Conservation (phyloP, 306 rosid genomes). For the Cajanus cajan region DNA sequence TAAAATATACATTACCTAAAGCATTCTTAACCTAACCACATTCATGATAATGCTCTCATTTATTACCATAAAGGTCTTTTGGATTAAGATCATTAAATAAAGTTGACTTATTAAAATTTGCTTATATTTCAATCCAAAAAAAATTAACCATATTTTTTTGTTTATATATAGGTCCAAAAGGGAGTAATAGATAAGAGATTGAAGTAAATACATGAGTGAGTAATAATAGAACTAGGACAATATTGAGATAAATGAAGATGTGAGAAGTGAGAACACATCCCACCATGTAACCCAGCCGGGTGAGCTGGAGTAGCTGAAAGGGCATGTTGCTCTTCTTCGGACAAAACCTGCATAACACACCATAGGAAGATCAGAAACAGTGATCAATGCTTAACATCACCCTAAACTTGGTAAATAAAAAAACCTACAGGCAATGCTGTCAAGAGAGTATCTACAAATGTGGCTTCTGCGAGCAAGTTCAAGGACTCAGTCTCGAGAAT, state of each 20-base stretch:
- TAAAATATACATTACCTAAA: too few relatives aligned
- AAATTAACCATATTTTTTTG: too few relatives aligned
- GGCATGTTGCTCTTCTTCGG: conserved; percentile 74
- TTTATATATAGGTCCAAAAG: too few relatives aligned
- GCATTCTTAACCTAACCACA: too few relatives aligned
- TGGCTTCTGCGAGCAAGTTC: conserved; percentile 54
- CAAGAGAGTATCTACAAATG: conserved; percentile 75
- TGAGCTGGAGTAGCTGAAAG: conserved; percentile 98
- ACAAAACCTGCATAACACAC: conserved; percentile 61
- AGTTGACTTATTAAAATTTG: too few relatives aligned
- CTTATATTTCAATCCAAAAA: too few relatives aligned
- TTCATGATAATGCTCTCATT: too few relatives aligned
- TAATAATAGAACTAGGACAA: conserved; percentile 1
- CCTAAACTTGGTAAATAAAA: background rate
- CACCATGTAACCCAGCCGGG: conserved; percentile 85
- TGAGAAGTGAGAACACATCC: conserved; percentile 34
- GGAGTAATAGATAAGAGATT: too few relatives aligned
- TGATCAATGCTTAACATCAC: conserved; percentile 12
- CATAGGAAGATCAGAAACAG: conserved; percentile 31
- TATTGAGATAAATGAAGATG: background rate
- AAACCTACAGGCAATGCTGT: conserved; percentile 76
- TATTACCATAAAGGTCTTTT: too few relatives aligned
- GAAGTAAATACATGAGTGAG: background rate
- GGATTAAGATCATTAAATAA: too few relatives aligned
- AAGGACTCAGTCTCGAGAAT: conserved; percentile 69